phyloP scores from a whole-genome alignment of 2,329 filamentous ascomycete species.

The Verticillium klebahnii region DNA sequence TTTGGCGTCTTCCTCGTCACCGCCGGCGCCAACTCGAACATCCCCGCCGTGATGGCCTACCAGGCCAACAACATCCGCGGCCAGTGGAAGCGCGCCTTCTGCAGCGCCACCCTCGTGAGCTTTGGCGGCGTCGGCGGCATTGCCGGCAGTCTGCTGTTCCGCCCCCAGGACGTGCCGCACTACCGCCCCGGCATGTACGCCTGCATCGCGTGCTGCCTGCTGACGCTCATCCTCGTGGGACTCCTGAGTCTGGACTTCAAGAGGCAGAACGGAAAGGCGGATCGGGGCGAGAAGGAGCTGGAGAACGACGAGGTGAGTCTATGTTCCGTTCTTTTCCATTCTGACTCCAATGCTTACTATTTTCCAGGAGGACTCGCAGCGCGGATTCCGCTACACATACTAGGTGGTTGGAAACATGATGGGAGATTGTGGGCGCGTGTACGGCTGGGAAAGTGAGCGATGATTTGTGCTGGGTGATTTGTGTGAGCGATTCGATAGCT shows the following conservation, averaged over 20 bases:
- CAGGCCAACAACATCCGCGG: conserved; percentile 86
- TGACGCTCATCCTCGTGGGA: conserved; percentile 41
- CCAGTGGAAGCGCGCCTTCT: conserved; percentile 83
- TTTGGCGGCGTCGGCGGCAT: conserved; percentile 78
- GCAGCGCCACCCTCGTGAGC: conserved; percentile 69
- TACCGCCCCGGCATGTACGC: conserved; percentile 53
- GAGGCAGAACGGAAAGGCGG: conserved; percentile 42
- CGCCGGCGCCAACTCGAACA: conserved; percentile 71
- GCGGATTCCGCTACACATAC: conserved; percentile 30
- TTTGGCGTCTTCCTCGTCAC: conserved; percentile 74
- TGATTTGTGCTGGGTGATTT: neutral
- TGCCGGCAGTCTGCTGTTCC: conserved; percentile 68
- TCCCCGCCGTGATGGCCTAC: conserved; percentile 71
- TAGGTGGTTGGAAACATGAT: conserved; percentile 7
- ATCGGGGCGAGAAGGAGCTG: conserved; percentile 47
- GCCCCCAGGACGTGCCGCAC: conserved; percentile 46
- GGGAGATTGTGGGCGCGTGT: neutral
- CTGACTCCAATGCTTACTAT: neutral
- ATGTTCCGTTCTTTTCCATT: neutral
- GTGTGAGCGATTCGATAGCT: neutral
- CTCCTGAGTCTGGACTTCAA: conserved; percentile 35
- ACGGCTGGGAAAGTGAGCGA: neutral
- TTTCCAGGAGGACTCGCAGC: conserved; percentile 12
- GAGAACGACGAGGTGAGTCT: conserved; percentile 44
- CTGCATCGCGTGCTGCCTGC: conserved; percentile 44